Conservation (phyloP, 2,329 filamentous ascomycete genomes). For the Xylariomycetidae sp. region DNA sequence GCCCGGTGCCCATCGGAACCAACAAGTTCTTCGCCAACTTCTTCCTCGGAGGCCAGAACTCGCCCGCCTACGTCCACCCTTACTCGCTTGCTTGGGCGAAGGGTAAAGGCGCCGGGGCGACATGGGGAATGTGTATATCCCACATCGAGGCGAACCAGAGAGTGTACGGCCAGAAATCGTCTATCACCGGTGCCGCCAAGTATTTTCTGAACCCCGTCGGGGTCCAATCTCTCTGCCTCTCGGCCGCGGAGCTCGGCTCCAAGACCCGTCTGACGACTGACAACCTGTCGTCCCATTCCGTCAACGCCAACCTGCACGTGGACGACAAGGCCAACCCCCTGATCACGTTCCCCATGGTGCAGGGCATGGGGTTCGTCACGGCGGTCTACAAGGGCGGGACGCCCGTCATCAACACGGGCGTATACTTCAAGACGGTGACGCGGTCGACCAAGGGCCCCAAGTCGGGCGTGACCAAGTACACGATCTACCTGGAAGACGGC, state of each 20-base stretch:
- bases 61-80: slow-evolving; percentile 69
- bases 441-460: slow-evolving; percentile 52
- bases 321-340: slow-evolving; percentile 48
- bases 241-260: slow-evolving; percentile 66
- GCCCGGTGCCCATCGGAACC: slow-evolving; percentile 54
- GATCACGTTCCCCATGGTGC: slow-evolving; percentile 76
- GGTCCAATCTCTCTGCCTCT: slow-evolving; percentile 76
- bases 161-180: slow-evolving; percentile 57
- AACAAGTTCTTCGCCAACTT: slow-evolving; percentile 84
- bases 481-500: slow-evolving; percentile 65
- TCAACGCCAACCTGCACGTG: slow-evolving; percentile 62
- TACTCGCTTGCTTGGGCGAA: slow-evolving; percentile 67
- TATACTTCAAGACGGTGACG: slow-evolving; percentile 68
- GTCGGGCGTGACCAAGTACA: slow-evolving; percentile 70
- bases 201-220: slow-evolving; percentile 81
- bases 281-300: slow-evolving; percentile 53
- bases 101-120: slow-evolving; percentile 56
- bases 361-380: slow-evolving; percentile 87
- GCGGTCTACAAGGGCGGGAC: slow-evolving; percentile 66
- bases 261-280: slow-evolving; percentile 53
- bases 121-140: slow-evolving; percentile 74
- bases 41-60: slow-evolving; percentile 68
- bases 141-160: slow-evolving; percentile 67
- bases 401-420: slow-evolving; percentile 68
- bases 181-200: slow-evolving; percentile 52